Conservation (phyloP, 192 early-diverging fungal genomes). For the Jimgerdemannia flammicorona region DNA sequence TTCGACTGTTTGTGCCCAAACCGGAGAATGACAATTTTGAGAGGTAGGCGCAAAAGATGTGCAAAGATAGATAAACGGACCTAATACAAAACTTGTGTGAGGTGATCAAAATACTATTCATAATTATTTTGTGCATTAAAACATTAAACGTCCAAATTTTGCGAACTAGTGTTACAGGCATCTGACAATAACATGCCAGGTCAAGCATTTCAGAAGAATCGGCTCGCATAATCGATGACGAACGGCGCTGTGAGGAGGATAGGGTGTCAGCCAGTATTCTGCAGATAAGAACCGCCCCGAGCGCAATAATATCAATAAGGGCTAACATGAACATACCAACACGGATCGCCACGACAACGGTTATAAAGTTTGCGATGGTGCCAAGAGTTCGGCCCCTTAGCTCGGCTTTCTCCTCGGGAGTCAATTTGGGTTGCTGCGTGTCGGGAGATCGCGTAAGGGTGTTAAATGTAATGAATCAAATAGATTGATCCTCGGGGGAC, state of each 20-base stretch:
- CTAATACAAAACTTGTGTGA: too few relatives aligned
- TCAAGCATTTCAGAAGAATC: background rate
- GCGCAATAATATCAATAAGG: background rate
- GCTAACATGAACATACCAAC: background rate
- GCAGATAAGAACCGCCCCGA: too few relatives aligned
- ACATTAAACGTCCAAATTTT: too few relatives aligned
- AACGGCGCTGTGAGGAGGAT: background rate
- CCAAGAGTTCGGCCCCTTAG: constrained; percentile 27
- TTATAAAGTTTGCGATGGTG: constrained; percentile 25
- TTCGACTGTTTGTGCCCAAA: too few relatives aligned
- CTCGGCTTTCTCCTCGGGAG: constrained; percentile 29
- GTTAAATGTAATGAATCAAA: too few relatives aligned
- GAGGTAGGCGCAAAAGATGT: too few relatives aligned
- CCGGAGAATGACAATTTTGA: too few relatives aligned
- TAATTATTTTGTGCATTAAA: too few relatives aligned
- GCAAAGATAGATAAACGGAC: too few relatives aligned
- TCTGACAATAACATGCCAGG: background rate
- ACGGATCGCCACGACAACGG: constrained; percentile 9
- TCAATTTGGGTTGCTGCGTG: constrained; percentile 23
- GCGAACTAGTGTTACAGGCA: too few relatives aligned
- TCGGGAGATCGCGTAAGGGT: background rate
- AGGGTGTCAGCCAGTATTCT: background rate
- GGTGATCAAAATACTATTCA: too few relatives aligned
- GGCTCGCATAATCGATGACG: background rate
- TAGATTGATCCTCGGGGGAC: too few relatives aligned